These are phyloP conservation scores for Aspergillus conjunctus DNA, from an alignment of 495 filamentous ascomycete species.

Conservation along the genomic window DNA sequence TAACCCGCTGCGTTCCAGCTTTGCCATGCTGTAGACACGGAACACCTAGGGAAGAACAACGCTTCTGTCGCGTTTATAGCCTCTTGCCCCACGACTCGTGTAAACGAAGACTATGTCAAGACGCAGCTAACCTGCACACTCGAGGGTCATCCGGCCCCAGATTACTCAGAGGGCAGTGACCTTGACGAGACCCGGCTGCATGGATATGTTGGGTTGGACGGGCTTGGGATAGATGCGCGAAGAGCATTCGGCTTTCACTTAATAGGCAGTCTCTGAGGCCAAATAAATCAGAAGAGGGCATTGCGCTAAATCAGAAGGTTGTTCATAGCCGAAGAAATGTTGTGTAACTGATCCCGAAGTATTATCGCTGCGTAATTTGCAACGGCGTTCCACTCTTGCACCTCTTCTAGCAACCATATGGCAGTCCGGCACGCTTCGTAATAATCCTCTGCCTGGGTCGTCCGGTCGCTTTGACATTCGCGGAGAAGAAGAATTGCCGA, in stretches of 20 bases:
- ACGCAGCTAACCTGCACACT: background rate
- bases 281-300: no score
- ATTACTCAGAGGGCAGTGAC: conserved; percentile 11
- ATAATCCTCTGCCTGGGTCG: background rate
- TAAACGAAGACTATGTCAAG: conserved; percentile 5
- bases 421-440: background rate
- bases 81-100: conserved; percentile 4
- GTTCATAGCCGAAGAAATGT: background rate
- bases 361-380: conserved; percentile 2
- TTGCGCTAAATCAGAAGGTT: background rate
- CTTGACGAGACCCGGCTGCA: conserved; percentile 10
- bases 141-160: conserved; percentile 5
- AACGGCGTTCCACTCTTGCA: background rate
- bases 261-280: background rate
- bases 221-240: background rate
- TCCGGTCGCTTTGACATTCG: background rate
- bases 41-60: conserved; percentile 11
- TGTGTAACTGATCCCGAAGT: background rate
- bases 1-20: background rate
- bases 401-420: background rate
- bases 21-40: conserved; percentile 10
- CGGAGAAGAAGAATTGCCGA: conserved; percentile 6
- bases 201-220: conserved; percentile 7
- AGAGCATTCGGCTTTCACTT: conserved; percentile 9
- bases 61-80: conserved; percentile 9